Base-by-base conservation (phyloP, 2,329 filamentous ascomycete genomes). In the Chaetomiaceae sp. region DNA sequence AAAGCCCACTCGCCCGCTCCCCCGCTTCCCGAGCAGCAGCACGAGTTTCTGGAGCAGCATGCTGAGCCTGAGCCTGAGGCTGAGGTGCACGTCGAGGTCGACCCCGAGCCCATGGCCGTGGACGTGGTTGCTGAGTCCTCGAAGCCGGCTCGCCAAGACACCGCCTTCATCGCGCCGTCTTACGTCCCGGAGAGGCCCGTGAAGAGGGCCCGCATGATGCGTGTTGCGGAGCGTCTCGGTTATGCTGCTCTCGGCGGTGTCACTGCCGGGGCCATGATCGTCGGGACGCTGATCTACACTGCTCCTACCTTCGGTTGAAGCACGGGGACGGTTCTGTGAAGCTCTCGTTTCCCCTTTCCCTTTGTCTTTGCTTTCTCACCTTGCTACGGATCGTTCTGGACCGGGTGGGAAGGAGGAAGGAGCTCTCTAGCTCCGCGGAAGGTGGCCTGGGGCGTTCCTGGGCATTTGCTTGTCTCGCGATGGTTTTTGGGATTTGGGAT, bases 271-370 rank as follows among this genome's bases (percentile, higher is more conserved):
- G 64, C 68, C 1, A 66, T 69, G 47, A 63, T 73, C 3, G 55
- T 73, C 11, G 66, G 67, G 1, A 68, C 69, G 1, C 61, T 73
- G 12, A 68, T 72, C 38, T 71, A 69, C 55, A 72, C 70, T 8
- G 71, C 71, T 1, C 71, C 71, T 0, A 64, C 64, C 3, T 67
- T 72, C 37, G 54, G 48, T 19, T 67, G 47, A 61, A n/a, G n/a
- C n/a, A n/a, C n/a, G n/a, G n/a, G n/a, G n/a, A n/a, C n/a, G n/a
- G n/a, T n/a, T n/a, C n/a, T n/a, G n/a, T n/a, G n/a, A n/a, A n/a
- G n/a, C n/a, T n/a, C n/a, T n/a, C n/a, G n/a, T n/a, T n/a, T n/a
- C n/a, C n/a, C n/a, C n/a, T n/a, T n/a, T n/a, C n/a, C n/a, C n/a
- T n/a, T n/a, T n/a, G n/a, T n/a, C n/a, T n/a, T n/a, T n/a, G n/a